These are phyloP conservation scores for Raphanus sativus DNA, from an alignment of 345 rosid genomes.

Conservation along the genomic window DNA sequence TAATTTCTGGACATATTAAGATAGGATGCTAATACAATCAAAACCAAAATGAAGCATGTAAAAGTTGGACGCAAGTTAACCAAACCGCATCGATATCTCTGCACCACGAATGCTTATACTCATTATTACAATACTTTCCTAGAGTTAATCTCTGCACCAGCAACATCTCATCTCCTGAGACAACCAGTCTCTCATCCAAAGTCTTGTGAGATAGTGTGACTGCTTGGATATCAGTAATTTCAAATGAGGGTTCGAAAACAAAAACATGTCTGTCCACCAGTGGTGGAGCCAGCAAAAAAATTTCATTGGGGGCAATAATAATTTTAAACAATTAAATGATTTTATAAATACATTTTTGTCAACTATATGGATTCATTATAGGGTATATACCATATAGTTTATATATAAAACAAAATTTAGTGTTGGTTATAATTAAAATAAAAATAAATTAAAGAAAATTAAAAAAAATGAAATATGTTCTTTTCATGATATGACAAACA, in stretches of 20 bases:
- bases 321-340: too few relatives aligned
- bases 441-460: too few relatives aligned
- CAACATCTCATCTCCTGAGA: slow-evolving; percentile 9
- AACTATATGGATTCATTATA: too few relatives aligned
- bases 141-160: slow-evolving; percentile 1
- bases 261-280: not conserved
- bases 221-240: not conserved
- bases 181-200: not conserved
- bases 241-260: not conserved
- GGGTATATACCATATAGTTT: too few relatives aligned
- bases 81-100: not conserved
- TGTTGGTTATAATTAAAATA: too few relatives aligned
- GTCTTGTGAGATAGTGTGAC: not conserved
- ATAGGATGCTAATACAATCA: not conserved
- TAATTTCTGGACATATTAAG: not conserved
- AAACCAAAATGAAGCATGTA: not conserved
- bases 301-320: too few relatives aligned
- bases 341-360: too few relatives aligned
- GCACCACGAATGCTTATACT: not conserved
- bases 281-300: too few relatives aligned
- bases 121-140: not conserved
- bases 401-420: too few relatives aligned
- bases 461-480: too few relatives aligned
- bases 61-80: not conserved
- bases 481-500: too few relatives aligned